These are phyloP conservation scores for Rhodotorula graminis DNA, from an alignment of 768 basidiomycete species.

Conservation along the genomic window DNA sequence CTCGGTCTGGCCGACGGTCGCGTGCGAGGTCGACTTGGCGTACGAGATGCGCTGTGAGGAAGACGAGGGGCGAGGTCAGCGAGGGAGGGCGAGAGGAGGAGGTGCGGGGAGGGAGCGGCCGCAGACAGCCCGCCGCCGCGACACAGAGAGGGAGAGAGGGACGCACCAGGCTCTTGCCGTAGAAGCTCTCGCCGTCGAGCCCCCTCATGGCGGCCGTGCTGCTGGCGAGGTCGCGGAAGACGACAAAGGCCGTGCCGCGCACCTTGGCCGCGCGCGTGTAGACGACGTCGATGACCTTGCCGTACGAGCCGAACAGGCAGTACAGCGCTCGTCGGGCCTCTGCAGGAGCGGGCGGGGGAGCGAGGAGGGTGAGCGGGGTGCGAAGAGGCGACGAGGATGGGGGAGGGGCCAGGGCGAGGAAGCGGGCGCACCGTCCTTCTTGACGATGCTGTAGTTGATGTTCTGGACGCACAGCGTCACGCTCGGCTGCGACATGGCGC, in stretches of 20 bases:
- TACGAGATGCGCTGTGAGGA: constrained; percentile 73
- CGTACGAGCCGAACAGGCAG: constrained; percentile 86
- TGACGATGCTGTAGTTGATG: constrained; percentile 76
- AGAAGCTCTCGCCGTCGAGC: constrained; percentile 72
- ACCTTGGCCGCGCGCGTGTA: constrained; percentile 79
- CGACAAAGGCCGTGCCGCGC: constrained; percentile 92
- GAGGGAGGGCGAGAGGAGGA: not conserved
- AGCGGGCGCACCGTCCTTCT: constrained; percentile 59
- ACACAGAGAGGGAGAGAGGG: too few relatives aligned
- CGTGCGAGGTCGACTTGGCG: constrained; percentile 82
- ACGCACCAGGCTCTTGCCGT: constrained; percentile 36
- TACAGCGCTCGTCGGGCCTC: constrained; percentile 78
- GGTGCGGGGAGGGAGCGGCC: too few relatives aligned
- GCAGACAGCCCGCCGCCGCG: too few relatives aligned
- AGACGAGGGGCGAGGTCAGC: not conserved
- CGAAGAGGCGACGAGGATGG: not conserved
- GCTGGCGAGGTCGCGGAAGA: constrained; percentile 82
- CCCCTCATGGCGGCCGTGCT: constrained; percentile 90
- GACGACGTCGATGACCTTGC: constrained; percentile 86
- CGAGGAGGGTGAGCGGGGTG: not conserved
- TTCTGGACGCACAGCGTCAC: constrained; percentile 87
- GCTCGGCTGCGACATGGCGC: constrained; percentile 60
- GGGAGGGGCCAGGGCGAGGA: not conserved
- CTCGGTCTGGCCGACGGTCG: constrained; percentile 71
- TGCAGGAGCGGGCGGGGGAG: constrained; percentile 19